These are phyloP conservation scores for Vitis rotundifolia DNA, from an alignment of 164 flowering plant genomes.

Conservation along the genomic window DNA sequence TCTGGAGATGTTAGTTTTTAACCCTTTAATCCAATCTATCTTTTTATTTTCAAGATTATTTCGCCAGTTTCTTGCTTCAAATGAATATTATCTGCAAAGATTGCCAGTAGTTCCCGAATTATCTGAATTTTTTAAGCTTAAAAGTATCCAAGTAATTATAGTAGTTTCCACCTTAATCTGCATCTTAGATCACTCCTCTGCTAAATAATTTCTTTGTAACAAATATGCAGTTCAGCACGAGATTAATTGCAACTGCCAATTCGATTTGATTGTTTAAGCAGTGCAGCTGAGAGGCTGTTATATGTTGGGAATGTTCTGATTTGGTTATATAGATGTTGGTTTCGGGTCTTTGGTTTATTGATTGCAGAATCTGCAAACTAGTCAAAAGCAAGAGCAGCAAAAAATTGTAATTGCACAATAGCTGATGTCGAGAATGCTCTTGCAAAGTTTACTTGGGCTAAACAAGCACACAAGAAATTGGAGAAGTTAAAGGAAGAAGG, in stretches of 20 bases:
- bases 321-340: background rate
- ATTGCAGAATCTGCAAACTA: conserved; percentile 63
- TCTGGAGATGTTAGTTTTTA: conserved; percentile 70
- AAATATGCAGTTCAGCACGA: too few relatives aligned
- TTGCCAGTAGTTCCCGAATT: too few relatives aligned
- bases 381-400: conserved; percentile 85
- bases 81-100: too few relatives aligned
- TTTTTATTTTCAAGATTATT: too few relatives aligned
- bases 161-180: too few relatives aligned
- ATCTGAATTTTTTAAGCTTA: too few relatives aligned
- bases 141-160: too few relatives aligned
- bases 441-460: conserved; percentile 87
- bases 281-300: background rate
- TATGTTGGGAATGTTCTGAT: background rate
- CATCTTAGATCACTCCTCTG: too few relatives aligned
- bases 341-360: conserved; percentile 19
- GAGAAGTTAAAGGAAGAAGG: conserved; percentile 84
- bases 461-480: conserved; percentile 76
- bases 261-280: background rate
- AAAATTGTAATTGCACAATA: conserved; percentile 78
- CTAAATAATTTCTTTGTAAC: too few relatives aligned
- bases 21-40: background rate
- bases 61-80: too few relatives aligned
- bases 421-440: conserved; percentile 81
- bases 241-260: background rate